These are phyloP conservation scores for Diaporthe eres DNA, from an alignment of 2,329 filamentous ascomycete genomes.

Conservation along the genomic window DNA sequence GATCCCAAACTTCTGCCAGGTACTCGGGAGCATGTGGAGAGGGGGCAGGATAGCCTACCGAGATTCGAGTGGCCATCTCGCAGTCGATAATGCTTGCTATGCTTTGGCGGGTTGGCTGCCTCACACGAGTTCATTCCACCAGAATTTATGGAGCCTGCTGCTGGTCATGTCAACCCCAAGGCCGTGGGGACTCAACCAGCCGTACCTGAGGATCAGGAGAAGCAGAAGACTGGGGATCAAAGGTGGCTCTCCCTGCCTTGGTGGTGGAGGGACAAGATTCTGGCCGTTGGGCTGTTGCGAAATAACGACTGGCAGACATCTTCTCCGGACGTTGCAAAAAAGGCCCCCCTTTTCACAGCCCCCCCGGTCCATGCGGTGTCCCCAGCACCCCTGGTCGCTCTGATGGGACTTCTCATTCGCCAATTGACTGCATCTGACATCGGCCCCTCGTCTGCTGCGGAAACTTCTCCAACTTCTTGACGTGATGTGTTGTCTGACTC, in stretches of 20 bases:
- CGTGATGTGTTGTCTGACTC: conserved; percentile 19
- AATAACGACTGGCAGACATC: conserved; percentile 7
- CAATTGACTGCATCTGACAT: conserved; percentile 20
- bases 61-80: neutral
- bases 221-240: neutral
- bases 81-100: neutral
- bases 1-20: neutral
- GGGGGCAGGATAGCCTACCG: neutral
- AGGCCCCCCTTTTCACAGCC: conserved; percentile 8
- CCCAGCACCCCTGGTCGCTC: neutral
- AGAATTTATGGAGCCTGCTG: neutral
- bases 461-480: neutral
- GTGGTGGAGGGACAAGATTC: neutral
- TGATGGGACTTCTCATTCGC: conserved; percentile 10
- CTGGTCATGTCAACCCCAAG: neutral
- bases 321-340: conserved; percentile 9
- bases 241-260: neutral
- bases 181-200: neutral
- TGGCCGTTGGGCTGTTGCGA: neutral
- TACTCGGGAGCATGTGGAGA: neutral
- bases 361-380: conserved; percentile 19
- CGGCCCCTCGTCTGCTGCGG: conserved; percentile 20
- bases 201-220: neutral
- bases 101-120: neutral
- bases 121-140: neutral